Evolutionary conservation across 768 basidiomycete species (phyloP).

Genomic region (Brasilioporus rufonigricans): DNA sequence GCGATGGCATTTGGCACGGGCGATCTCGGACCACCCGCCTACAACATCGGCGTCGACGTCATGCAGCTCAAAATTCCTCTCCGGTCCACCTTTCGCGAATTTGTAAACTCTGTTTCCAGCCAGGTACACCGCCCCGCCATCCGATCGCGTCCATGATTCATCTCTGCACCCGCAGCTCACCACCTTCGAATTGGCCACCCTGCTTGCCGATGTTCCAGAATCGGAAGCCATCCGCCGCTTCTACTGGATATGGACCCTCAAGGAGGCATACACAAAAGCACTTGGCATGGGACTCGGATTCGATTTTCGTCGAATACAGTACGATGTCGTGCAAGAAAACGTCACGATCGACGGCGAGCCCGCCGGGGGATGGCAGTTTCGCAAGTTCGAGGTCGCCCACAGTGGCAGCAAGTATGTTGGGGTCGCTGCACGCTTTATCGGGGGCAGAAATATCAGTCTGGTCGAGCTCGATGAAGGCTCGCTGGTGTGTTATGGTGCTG

Average conservation of each 20-base stretch:
- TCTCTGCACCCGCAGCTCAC: conserved; percentile 37
- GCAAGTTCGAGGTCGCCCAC: conserved; percentile 53
- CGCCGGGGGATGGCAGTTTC: conserved; percentile 67
- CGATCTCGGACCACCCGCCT: conserved; percentile 53
- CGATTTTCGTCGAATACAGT: conserved; percentile 76
- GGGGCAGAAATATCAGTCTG: conserved; percentile 37
- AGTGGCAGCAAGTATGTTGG: conserved; percentile 59
- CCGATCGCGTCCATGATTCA: conserved; percentile 7
- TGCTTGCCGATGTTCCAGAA: conserved; percentile 40
- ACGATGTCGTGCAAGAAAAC: conserved; percentile 48
- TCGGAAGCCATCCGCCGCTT: conserved; percentile 58
- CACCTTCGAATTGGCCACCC: conserved; percentile 30
- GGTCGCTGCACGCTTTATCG: conserved; percentile 61
- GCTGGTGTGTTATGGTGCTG: conserved; percentile 46
- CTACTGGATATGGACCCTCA: conserved; percentile 87
- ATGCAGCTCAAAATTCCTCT: conserved; percentile 73
- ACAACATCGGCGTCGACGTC: conserved; percentile 69
- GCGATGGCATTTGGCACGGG: conserved; percentile 58
- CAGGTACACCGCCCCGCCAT: conserved; percentile 43
- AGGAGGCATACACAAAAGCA: conserved; percentile 91
- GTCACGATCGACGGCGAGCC: conserved; percentile 58
- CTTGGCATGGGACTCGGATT: conserved; percentile 81
- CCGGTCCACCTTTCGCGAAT: conserved; percentile 53
- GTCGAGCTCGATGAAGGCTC: conserved; percentile 36
- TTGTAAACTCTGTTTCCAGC: conserved; percentile 62